Evolutionary conservation across 2,329 filamentous ascomycete species (phyloP), one percentile per base, ranked within the genome.

Genomic region (Penicillium sp.): DNA sequence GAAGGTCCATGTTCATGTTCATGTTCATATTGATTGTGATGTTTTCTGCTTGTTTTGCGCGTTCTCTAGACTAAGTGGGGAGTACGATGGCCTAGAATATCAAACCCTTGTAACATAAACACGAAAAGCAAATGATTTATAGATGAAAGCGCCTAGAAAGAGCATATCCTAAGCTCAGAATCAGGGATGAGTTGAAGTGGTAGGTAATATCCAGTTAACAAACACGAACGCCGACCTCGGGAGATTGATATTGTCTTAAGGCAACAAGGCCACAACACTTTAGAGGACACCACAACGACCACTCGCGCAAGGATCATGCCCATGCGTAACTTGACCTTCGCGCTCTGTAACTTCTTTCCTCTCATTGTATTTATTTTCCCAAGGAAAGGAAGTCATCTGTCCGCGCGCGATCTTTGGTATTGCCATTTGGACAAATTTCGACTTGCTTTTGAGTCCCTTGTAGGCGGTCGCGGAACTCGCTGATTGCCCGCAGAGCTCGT

Each of bases 401-500:
- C 24, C 8, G 24, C 40, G 13, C 40, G 27, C 46, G 24, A 38
- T 9, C n/a, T 21, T 27, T 41, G 36, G 36, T 41, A 1, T 14
- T 34, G 10, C 11, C 24, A 11, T 40, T 27, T 34, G 14, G 24
- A 13, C 21, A 16, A 24, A 40, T 8, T 34, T 36, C 29, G 29
- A 46, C 48, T 36, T 18, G 13, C 22, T 21, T 36, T 21, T 53
- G 43, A 27, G 31, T 34, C 41, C 47, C 49, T 50, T 32, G 49
- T 48, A 48, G 16, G 48, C 45, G 45, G 45, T 50, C 45, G 45
- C 53, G 52, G 42, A 49, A 46, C 45, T 54, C 48, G 48, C 48
- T 55, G 55, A 54, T 48, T 56, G 51, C 56, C 58, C 57, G 56
- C 50, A 50, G 43, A 55, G 43, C 47, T 55, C 29, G 18, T 45